phyloP scores from a whole-genome alignment of 2,329 filamentous ascomycete species.

The Diaporthe aspalathi region DNA sequence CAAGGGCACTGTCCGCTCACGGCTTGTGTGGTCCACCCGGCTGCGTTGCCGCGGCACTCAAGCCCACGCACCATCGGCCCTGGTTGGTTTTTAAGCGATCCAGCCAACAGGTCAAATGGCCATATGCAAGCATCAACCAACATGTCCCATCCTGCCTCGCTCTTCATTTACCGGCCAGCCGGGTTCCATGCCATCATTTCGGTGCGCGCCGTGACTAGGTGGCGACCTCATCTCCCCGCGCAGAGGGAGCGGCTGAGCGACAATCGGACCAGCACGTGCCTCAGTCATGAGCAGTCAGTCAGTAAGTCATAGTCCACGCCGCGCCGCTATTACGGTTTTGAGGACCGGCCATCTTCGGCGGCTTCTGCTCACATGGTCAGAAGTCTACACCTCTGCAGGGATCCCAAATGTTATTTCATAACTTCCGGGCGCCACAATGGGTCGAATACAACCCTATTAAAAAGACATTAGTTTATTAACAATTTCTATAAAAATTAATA shows the following conservation, averaged over 20 bases:
- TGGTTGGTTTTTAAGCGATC: constrained; percentile 5
- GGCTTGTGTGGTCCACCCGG: constrained; percentile 1
- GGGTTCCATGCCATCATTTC: constrained; percentile 23
- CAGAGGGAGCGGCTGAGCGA: background rate
- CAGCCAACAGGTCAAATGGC: constrained; percentile 1
- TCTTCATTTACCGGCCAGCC: constrained; percentile 26
- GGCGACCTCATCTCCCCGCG: background rate
- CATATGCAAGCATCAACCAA: constrained; percentile 31
- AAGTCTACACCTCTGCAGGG: too few relatives aligned
- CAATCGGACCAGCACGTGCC: background rate
- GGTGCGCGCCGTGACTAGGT: constrained; percentile 9
- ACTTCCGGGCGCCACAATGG: too few relatives aligned
- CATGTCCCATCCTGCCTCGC: constrained; percentile 25
- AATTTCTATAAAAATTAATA: too few relatives aligned
- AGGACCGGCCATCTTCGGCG: background rate
- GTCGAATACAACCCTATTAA: too few relatives aligned
- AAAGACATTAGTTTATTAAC: too few relatives aligned
- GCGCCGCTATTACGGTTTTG: background rate
- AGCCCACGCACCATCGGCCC: background rate
- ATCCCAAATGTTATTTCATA: too few relatives aligned
- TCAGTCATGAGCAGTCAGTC: background rate
- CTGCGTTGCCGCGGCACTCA: constrained; percentile 11
- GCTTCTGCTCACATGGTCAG: background rate
- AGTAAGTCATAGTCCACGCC: background rate
- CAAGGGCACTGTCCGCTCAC: background rate